Evolutionary conservation across 2,329 filamentous ascomycete genomes (phyloP).

Genomic region (Diaporthe vexans): DNA sequence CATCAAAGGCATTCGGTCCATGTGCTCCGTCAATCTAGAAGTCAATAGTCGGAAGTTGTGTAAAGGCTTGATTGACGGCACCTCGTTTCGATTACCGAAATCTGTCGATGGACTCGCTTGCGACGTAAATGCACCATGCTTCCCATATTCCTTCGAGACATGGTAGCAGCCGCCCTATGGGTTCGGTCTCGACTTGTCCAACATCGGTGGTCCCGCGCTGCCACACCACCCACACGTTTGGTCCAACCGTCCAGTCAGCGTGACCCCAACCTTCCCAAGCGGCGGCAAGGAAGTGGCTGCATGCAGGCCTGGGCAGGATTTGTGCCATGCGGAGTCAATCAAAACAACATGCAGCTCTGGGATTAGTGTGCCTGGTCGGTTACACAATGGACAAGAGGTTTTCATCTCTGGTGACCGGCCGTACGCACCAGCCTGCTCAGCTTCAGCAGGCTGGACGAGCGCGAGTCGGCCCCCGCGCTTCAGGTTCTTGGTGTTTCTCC

Average conservation of each 20-base stretch:
- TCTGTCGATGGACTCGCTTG: conserved; percentile 2
- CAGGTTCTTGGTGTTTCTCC: neutral
- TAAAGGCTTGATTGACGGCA: conserved; percentile 1
- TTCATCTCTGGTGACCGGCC: conserved; percentile 27
- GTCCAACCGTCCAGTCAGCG: conserved; percentile 22
- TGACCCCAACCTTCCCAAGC: conserved; percentile 11
- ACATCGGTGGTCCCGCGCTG: conserved; percentile 18
- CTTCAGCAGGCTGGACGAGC: conserved; percentile 3
- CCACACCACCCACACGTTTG: conserved; percentile 26
- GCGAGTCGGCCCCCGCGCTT: neutral
- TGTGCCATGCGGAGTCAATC: conserved; percentile 32
- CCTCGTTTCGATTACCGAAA: conserved; percentile 2
- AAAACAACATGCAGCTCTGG: conserved; percentile 21
- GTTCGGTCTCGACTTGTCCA: conserved; percentile 21
- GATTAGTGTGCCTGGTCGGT: conserved; percentile 20
- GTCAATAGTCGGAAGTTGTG: neutral
- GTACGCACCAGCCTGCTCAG: conserved; percentile 25
- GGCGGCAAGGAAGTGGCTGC: conserved; percentile 17
- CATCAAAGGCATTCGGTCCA: neutral
- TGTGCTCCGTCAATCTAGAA: neutral
- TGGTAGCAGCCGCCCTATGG: conserved; percentile 22
- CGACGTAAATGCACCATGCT: neutral
- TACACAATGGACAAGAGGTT: conserved; percentile 29
- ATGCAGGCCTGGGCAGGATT: conserved; percentile 35
- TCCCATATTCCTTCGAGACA: conserved; percentile 16